These are phyloP conservation scores for Diplodia corticola DNA, from an alignment of 2,329 filamentous ascomycete genomes.

Conservation along the genomic window DNA sequence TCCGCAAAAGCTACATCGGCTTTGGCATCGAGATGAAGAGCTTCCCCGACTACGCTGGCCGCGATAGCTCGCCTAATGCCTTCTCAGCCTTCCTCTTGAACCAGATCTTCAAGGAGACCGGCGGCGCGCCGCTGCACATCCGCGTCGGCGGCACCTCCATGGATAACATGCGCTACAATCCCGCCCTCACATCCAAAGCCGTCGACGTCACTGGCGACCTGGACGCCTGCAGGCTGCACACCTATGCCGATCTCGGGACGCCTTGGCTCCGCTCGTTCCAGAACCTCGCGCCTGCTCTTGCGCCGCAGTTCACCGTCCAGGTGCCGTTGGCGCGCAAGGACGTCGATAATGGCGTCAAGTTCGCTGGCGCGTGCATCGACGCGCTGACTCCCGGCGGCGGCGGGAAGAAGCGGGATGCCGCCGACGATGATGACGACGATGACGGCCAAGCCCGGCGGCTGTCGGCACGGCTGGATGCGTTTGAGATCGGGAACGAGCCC, in stretches of 20 bases:
- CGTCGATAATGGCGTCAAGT: not conserved
- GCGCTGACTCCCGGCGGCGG: no score
- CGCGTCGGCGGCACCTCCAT: constrained; percentile 2
- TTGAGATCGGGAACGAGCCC: not conserved
- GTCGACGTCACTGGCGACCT: not conserved
- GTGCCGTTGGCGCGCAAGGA: not conserved
- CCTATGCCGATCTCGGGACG: not conserved
- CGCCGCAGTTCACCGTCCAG: not conserved
- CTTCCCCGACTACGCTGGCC: not conserved
- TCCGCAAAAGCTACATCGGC: not conserved
- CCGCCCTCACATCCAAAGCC: not conserved
- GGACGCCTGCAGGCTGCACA: not conserved
- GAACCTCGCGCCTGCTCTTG: not conserved
- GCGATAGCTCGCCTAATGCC: not conserved
- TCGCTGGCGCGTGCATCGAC: not conserved
- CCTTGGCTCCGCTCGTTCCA: not conserved
- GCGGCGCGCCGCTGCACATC: not conserved
- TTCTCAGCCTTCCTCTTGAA: not conserved
- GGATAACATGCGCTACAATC: not conserved
- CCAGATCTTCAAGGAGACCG: not conserved
- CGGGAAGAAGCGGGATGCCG: no score
- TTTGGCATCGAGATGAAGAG: constrained; percentile 6
- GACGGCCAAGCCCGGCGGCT: no score
- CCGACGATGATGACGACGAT: no score
- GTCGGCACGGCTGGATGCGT: no score